Percentiles rank a stretch among this genome's conserved stretches.
phyloP scores from a whole-genome alignment of 805 yeast species.

The Candida ovalis region DNA sequence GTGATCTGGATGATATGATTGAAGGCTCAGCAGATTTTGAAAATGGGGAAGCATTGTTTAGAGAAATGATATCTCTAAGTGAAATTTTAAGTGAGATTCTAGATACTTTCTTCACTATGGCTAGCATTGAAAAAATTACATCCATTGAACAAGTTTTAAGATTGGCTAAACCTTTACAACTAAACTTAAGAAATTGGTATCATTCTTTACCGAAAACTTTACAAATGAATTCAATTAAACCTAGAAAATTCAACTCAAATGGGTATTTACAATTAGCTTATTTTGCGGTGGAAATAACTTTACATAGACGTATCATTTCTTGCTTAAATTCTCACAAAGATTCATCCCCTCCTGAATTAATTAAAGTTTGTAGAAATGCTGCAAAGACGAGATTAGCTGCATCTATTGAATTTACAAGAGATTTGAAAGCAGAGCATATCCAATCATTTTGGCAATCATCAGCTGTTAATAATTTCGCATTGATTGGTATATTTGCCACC shows the following conservation, averaged over 20 bases:
- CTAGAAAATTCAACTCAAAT: slow-evolving; percentile 64
- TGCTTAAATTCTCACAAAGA: slow-evolving; percentile 36
- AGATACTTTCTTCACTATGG: slow-evolving; percentile 67
- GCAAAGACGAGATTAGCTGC: slow-evolving; percentile 81
- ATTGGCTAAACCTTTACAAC: slow-evolving; percentile 77
- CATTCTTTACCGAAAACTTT: slow-evolving; percentile 63
- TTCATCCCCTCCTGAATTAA: slow-evolving; percentile 47
- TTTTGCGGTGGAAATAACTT: slow-evolving; percentile 83
- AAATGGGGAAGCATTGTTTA: slow-evolving; percentile 66
- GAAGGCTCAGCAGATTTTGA: slow-evolving; percentile 67
- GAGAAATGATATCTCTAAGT: slow-evolving; percentile 61
- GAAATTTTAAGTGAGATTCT: slow-evolving; percentile 68
- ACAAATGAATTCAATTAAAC: slow-evolving; percentile 58
- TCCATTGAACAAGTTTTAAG: slow-evolving; percentile 66
- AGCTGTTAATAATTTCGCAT: slow-evolving; percentile 70
- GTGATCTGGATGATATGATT: slow-evolving; percentile 30
- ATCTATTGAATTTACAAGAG: slow-evolving; percentile 73
- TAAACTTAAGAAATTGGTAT: slow-evolving; percentile 70
- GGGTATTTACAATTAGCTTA: slow-evolving; percentile 81
- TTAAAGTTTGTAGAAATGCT: slow-evolving; percentile 74
- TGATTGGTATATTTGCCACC: slow-evolving; percentile 87
- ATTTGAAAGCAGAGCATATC: slow-evolving; percentile 74
- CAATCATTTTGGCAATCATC: slow-evolving; percentile 90
- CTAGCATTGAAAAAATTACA: slow-evolving; percentile 51
- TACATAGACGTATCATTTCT: slow-evolving; percentile 74